phyloP scores from a whole-genome alignment of 257 asterid genomes.

The Solanum chilense region DNA sequence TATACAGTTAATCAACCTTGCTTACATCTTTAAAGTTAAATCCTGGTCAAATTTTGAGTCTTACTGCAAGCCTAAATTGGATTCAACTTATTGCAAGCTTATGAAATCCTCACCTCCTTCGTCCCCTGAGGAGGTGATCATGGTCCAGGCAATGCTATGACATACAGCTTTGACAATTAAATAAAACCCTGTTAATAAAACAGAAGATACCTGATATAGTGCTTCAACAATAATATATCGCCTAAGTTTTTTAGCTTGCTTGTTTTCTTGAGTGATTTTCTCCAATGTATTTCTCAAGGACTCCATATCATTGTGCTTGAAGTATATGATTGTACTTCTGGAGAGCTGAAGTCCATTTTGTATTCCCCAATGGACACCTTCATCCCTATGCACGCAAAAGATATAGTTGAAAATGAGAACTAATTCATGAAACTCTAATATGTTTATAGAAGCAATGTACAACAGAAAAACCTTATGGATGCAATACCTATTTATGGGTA shows the following conservation, averaged over 20 bases:
- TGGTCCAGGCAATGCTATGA: not conserved
- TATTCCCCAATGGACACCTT: slow-evolving; percentile 96
- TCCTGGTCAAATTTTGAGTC: not conserved
- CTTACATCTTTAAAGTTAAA: not conserved
- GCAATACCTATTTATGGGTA: not conserved
- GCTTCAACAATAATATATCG: slow-evolving; percentile 95
- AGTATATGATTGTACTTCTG: slow-evolving; percentile 78
- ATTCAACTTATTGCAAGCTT: not conserved
- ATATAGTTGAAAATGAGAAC: not conserved
- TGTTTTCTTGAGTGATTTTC: slow-evolving; percentile 58
- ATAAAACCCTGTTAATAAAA: not conserved
- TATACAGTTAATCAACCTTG: not conserved
- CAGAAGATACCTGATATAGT: slow-evolving; percentile 70
- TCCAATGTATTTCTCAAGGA: slow-evolving; percentile 62
- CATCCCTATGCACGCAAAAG: slow-evolving; percentile 51
- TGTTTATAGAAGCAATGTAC: not conserved
- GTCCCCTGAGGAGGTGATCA: not conserved
- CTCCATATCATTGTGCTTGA: slow-evolving; percentile 81
- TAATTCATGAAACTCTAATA: not conserved
- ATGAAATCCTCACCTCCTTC: not conserved
- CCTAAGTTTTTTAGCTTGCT: slow-evolving; percentile 77
- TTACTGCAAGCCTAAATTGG: not conserved
- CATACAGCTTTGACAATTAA: not conserved
- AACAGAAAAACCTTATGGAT: not conserved
- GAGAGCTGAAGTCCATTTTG: slow-evolving; percentile 97